Percentiles rank a stretch among this genome's conserved stretches.
phyloP scores from a whole-genome alignment of 768 basidiomycete species.

The Floccularia luteovirens region DNA sequence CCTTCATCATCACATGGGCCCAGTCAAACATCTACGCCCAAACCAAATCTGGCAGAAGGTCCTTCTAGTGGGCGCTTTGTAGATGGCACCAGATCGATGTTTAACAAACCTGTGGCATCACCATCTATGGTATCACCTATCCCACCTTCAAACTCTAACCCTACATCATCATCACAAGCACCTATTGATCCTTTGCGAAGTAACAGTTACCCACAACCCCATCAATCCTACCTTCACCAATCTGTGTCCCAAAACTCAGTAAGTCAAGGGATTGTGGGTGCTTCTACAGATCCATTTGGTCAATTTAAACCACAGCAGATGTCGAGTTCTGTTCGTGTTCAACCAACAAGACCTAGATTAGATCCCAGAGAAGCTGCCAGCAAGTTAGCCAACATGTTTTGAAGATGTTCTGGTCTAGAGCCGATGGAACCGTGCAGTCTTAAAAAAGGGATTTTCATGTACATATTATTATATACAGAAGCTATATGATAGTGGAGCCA shows the following conservation, averaged over 20 bases:
- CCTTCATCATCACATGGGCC: conserved; percentile 36
- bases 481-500: no score
- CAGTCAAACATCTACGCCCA: conserved; percentile 21
- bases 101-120: conserved; percentile 44
- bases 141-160: conserved; percentile 26
- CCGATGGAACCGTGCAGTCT: no score
- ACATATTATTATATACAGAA: background rate
- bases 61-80: conserved; percentile 59
- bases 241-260: no score
- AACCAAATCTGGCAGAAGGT: no score
- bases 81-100: conserved; percentile 80
- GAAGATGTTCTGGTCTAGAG: conserved; percentile 6
- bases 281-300: conserved; percentile 72
- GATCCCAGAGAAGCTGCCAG: conserved; percentile 85
- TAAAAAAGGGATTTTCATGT: background rate
- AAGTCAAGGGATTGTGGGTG: no score
- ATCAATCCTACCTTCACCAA: conserved; percentile 15
- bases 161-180: conserved; percentile 12
- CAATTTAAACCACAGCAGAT: conserved; percentile 53
- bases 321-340: conserved; percentile 67
- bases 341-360: conserved; percentile 63
- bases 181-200: conserved; percentile 29
- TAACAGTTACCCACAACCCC: conserved; percentile 22
- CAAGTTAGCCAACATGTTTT: conserved; percentile 89
- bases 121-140: conserved; percentile 17